A percentile compares a stretch with the other conserved stretches of the same genome.
Conservation (phyloP, 176 grass and related monocot species). For the Puya raimondii region DNA sequence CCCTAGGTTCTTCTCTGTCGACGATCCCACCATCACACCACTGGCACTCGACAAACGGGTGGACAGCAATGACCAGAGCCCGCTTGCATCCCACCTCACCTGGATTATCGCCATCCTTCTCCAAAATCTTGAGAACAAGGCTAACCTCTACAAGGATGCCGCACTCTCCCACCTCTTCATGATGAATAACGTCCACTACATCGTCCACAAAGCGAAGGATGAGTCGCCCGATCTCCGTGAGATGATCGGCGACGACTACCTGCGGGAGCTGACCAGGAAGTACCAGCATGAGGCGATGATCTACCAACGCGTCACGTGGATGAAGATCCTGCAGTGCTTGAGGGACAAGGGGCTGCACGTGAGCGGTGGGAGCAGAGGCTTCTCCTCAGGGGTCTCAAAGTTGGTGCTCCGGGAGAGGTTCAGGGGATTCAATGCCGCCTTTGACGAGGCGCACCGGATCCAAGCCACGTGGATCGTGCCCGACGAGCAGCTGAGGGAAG, state of each 20-base stretch:
- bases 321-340: conserved; percentile 13
- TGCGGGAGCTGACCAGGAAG: too few relatives aligned
- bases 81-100: neutral
- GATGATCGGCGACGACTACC: too few relatives aligned
- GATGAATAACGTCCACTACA: conserved; percentile 19
- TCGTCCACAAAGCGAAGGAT: neutral
- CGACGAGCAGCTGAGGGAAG: conserved; percentile 88
- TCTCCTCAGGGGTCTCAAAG: neutral
- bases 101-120: conserved; percentile 6
- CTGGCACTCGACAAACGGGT: too few relatives aligned
- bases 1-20: too few relatives aligned
- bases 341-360: conserved; percentile 9
- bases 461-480: conserved; percentile 19
- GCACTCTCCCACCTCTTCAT: conserved; percentile 17
- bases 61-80: too few relatives aligned
- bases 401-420: conserved; percentile 15
- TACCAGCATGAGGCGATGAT: conserved; percentile 13
- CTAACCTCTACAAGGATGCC: conserved; percentile 16
- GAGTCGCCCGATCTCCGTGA: too few relatives aligned
- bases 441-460: conserved; percentile 17
- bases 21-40: too few relatives aligned
- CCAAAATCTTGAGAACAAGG: conserved; percentile 10
- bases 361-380: neutral
- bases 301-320: conserved; percentile 24
- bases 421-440: conserved; percentile 18